Percentiles rank a stretch among this genome's conserved stretches.
Evolutionary conservation across 2,329 filamentous ascomycete species (phyloP).

Genomic region (Shiraia bambusicola): DNA sequence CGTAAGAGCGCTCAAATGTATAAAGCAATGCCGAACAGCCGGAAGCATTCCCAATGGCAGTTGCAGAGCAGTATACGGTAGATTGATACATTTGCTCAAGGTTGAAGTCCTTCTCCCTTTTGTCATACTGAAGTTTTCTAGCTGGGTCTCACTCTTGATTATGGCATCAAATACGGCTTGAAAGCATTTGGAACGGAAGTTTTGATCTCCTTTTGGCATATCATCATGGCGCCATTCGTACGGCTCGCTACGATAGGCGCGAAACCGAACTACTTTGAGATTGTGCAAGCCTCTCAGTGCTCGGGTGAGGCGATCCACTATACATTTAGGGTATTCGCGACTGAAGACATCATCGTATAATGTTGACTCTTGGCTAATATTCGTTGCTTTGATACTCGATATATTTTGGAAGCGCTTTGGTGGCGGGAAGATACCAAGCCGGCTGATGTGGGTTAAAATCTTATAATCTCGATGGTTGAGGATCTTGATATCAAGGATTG

Average conservation of each 20-base stretch:
- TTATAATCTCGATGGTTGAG: conserved; percentile 27
- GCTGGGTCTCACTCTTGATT: conserved; percentile 15
- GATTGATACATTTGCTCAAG: conserved; percentile 14
- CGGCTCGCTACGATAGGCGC: conserved; percentile 13
- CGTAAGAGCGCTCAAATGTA: conserved; percentile 15
- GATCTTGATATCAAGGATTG: conserved; percentile 25
- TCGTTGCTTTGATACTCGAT: conserved; percentile 12
- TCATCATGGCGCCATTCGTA: conserved; percentile 6
- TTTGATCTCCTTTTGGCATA: conserved; percentile 13
- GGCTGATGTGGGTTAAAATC: conserved; percentile 19
- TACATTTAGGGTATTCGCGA: conserved; percentile 13
- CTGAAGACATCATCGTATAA: conserved; percentile 23
- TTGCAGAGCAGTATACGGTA: conserved; percentile 19
- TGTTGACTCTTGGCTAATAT: conserved; percentile 24
- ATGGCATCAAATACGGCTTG: conserved; percentile 26
- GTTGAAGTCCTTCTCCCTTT: conserved; percentile 11
- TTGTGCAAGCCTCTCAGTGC: conserved; percentile 19
- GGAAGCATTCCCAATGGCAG: conserved; percentile 10
- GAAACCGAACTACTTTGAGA: conserved; percentile 21
- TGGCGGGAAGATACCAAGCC: conserved; percentile 28
- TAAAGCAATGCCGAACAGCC: conserved; percentile 16
- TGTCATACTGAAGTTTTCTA: conserved; percentile 25
- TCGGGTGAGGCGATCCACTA: conserved; percentile 22
- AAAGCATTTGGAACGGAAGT: conserved; percentile 26
- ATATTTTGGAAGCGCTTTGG: conserved; percentile 31